A percentile compares a stretch with the other conserved stretches of the same genome.
Evolutionary conservation across 306 rosid species (phyloP).

Genomic region (Albizia julibrissin): DNA sequence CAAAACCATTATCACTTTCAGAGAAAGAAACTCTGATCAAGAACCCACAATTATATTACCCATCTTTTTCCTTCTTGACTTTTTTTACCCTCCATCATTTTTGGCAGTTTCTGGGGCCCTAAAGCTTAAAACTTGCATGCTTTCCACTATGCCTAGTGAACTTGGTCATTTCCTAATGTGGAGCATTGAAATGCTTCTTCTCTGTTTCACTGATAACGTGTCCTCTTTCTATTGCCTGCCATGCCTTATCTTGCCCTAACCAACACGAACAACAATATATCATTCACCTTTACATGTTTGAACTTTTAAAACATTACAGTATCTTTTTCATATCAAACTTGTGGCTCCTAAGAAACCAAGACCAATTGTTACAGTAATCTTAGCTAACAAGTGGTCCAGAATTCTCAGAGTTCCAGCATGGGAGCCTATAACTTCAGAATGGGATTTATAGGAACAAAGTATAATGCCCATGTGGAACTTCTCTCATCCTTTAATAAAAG

Average conservation of each 20-base stretch:
- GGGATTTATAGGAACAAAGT: background rate
- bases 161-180: constrained; percentile 23
- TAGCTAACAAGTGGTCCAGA: constrained; percentile 9
- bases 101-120: constrained; percentile 22
- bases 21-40: background rate
- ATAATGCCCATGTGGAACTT: background rate
- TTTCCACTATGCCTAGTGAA: background rate
- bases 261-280: constrained; percentile 14
- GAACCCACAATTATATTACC: background rate
- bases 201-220: constrained; percentile 23
- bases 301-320: constrained; percentile 4
- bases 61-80: constrained; percentile 20
- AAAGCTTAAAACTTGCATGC: constrained; percentile 10
- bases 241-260: background rate
- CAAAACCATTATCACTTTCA: constrained; percentile 17
- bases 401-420: constrained; percentile 31
- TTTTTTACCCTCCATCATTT: constrained; percentile 31
- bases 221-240: background rate
- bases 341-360: constrained; percentile 32
- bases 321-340: constrained; percentile 28
- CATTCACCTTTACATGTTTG: constrained; percentile 23
- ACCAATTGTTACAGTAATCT: constrained; percentile 20
- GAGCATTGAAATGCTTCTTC: constrained; percentile 9
- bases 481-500: background rate
- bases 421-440: constrained; percentile 29